These are phyloP conservation scores for Camptophora hylomeconis DNA, from an alignment of 2,329 filamentous ascomycete genomes.

Conservation along the genomic window DNA sequence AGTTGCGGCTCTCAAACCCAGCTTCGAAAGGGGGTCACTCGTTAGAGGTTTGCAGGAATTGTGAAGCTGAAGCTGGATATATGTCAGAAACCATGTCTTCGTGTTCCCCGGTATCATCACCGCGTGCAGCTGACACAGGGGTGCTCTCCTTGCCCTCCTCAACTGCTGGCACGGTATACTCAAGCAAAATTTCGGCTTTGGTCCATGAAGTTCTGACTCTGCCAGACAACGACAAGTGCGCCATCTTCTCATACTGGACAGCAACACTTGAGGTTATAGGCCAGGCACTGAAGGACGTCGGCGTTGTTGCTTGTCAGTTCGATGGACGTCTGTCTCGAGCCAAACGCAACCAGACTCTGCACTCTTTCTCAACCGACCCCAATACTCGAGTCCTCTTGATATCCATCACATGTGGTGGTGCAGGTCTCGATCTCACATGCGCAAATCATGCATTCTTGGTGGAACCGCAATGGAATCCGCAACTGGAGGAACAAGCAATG, in stretches of 20 bases:
- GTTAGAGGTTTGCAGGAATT: too few species aligned
- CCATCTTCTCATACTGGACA: slow-evolving; percentile 41
- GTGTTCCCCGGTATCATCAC: too few species aligned
- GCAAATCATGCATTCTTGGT: slow-evolving; percentile 37
- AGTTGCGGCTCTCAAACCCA: too few species aligned
- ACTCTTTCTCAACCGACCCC: slow-evolving; percentile 28
- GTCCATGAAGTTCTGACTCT: slow-evolving; percentile 8
- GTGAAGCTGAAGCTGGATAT: too few species aligned
- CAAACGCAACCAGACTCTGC: slow-evolving; percentile 28
- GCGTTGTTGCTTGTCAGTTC: slow-evolving; percentile 29
- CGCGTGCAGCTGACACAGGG: too few species aligned
- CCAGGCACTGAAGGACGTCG: slow-evolving; percentile 23
- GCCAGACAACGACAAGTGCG: slow-evolving; percentile 26
- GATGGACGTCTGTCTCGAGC: slow-evolving; percentile 35
- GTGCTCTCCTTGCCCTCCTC: too few species aligned
- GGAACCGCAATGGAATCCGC: slow-evolving; percentile 40
- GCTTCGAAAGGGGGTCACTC: too few species aligned
- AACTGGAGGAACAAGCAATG: slow-evolving; percentile 32
- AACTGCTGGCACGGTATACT: too few species aligned
- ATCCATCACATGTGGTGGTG: slow-evolving; percentile 39
- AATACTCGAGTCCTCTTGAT: slow-evolving; percentile 32
- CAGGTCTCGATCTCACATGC: slow-evolving; percentile 36
- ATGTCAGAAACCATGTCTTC: too few species aligned
- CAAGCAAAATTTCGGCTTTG: slow-evolving; percentile 5
- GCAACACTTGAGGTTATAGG: slow-evolving; percentile 36